Base-by-base conservation (phyloP, 192 early-diverging fungal species). In the Entomortierella lignicola region DNA sequence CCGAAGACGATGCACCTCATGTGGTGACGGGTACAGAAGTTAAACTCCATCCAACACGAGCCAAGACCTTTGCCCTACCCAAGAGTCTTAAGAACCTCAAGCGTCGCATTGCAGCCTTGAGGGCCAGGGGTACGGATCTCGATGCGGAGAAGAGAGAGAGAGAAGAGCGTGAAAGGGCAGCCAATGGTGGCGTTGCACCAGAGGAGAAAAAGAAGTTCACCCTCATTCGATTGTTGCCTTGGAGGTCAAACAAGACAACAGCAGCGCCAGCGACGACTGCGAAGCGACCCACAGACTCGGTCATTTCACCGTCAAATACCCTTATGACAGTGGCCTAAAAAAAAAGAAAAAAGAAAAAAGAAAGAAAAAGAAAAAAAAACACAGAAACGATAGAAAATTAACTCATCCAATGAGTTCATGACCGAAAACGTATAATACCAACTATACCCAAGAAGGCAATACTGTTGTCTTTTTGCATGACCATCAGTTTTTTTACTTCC, bases 201-300 rank as follows among this genome's bases (percentile, higher is more conserved):
- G 50, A 79, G 4, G 75, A 79, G 29, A 79, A 79, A 66, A 79
- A 69, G 44, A 79, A 70, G 68, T 79, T 79, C 42, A 70, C 75
- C 21, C 53, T 79, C 12, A 79, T 79, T 29, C 66, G 75, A 15
- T 42, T 79, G 55, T 41, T 79, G 61, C 75, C 75, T 12, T 79
- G 75, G 75, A 79, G 41, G 65, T 53, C 75, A 12, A 30, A 20
- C 29, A 79, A 79, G 57, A 69, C 64, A 43, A n/a, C 57, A 0
- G 39, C 65, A 2, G 31, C 54, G 37, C 26, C 42, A 3, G 31
- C 39, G 27, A 26, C 34, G 52, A 23, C 52, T 2, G 23, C 15
- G 10, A 54, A 6, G 25, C 4, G 18, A 42, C 39, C 39, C 39
- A 42, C 44, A 3, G 44, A 47, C 4, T 47, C 4, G 5, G 44